phyloP scores from a whole-genome alignment of 371 early-diverging fungal genomes.

The Mucor circinelloides region DNA sequence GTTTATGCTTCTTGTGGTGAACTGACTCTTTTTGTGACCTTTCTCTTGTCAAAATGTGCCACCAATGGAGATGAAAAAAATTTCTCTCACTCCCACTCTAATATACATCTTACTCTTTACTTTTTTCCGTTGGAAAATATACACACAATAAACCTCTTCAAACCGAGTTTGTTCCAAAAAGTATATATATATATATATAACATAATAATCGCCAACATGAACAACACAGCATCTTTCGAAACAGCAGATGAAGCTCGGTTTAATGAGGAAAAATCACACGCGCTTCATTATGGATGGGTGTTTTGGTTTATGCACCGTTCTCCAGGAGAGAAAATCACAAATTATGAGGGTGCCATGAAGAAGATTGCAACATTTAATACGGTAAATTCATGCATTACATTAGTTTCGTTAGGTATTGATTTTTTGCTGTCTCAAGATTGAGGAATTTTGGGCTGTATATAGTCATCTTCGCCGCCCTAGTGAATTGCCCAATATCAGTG shows the following conservation, averaged over 20 bases:
- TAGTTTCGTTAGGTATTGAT: slow-evolving; percentile 69
- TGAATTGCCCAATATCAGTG: slow-evolving; percentile 89
- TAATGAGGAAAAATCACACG: slow-evolving; percentile 31
- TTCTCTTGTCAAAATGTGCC: slow-evolving; percentile 1
- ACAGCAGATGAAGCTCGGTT: not conserved
- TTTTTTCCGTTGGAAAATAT: not conserved
- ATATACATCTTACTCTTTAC: not conserved
- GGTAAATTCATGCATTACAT: slow-evolving; percentile 37
- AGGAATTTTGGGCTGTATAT: slow-evolving; percentile 94
- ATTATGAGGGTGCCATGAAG: slow-evolving; percentile 89
- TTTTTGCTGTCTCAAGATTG: slow-evolving; percentile 21
- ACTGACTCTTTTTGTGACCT: not conserved
- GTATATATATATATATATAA: not conserved
- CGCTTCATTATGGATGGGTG: slow-evolving; percentile 73
- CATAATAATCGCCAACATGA: not conserved
- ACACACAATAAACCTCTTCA: not conserved
- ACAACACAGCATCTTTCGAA: not conserved
- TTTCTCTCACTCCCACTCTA: not conserved
- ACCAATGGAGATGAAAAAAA: not conserved
- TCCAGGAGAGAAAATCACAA: slow-evolving; percentile 82
- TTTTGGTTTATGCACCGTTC: slow-evolving; percentile 93
- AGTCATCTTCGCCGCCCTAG: slow-evolving; percentile 84
- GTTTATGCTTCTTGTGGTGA: not conserved
- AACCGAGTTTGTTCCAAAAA: not conserved
- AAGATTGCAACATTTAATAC: slow-evolving; percentile 82